Base-by-base conservation (phyloP, 2,329 filamentous ascomycete genomes). In the Hortaea sp. region DNA sequence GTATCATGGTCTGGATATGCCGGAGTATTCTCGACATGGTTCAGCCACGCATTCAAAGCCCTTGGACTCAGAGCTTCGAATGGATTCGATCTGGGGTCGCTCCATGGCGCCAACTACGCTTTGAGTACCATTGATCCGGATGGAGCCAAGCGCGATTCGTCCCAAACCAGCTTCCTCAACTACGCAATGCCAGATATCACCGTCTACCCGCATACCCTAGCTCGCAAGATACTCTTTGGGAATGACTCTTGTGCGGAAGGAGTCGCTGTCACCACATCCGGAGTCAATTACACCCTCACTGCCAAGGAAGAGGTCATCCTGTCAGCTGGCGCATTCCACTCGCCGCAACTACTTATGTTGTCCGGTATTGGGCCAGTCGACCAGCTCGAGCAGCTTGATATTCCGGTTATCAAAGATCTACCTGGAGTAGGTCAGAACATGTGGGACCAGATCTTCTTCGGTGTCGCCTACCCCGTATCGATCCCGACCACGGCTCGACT, bases 261-360 rank as follows among this genome's bases (percentile, higher is more conserved):
- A 10, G 51, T 61, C 20, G n/a, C 52, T 39, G 54, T 58, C 34
- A 38, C 60, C 46, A 56, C 62, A 10, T 53, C 52, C 4, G 47
- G 41, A 27, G 43, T 52, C 5, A 38, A 27, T 43, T 61, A 29
- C 44, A 46, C 0, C 66, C 66, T 1, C 60, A 54, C 10, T 11
- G 45, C 45, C 7, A 30, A 6, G 6, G 65, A 67, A 35, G 69
- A 72, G 50, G 65, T 72, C 27, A 68, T 73, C 28, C 46, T 72
- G 1, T 68, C 68, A 0, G 68, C 68, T 1, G 69, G 69, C 27
- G 60, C 62, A 1, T 69, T 70, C 34, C 65, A 68, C 34, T 68
- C 64, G 1, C 69, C 68, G 0, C 68, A 71, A 43, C 54, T 63
- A 1, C 44, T 62, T n/a, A 59, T 60, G 59, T 49, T 63, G 1